Evolutionary conservation across 495 filamentous ascomycete species (phyloP).

Genomic region (Penicillium subrubescens): DNA sequence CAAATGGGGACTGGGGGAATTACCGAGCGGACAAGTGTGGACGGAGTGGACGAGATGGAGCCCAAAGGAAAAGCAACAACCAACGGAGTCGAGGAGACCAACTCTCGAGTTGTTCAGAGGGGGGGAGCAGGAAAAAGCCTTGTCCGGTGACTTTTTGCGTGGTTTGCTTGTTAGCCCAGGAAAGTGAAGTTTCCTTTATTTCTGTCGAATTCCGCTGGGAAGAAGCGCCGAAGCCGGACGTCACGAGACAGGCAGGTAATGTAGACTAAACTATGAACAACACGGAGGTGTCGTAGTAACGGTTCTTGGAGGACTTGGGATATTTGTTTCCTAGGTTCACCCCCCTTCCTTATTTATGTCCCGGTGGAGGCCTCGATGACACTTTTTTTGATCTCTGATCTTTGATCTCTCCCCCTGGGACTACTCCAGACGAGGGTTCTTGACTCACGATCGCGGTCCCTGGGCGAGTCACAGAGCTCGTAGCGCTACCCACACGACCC

Average conservation of each 20-base stretch:
- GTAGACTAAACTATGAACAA: constrained; percentile 1
- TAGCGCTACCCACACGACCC: constrained; percentile 21
- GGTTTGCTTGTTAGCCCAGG: too few relatives aligned
- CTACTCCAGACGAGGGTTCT: not conserved
- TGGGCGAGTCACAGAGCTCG: constrained; percentile 9
- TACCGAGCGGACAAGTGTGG: constrained; percentile 16
- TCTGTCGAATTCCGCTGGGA: constrained; percentile 24
- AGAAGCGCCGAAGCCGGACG: constrained; percentile 44
- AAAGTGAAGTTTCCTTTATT: constrained; percentile 6
- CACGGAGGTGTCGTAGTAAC: not conserved
- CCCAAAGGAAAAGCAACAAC: not conserved
- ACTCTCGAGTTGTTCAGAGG: too few relatives aligned
- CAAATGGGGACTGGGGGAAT: constrained; percentile 20
- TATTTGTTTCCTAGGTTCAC: not conserved
- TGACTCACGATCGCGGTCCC: constrained; percentile 4
- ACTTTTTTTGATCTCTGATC: not conserved
- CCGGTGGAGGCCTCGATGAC: not conserved
- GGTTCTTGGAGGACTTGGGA: not conserved
- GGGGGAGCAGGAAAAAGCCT: constrained; percentile 36
- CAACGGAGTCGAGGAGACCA: not conserved
- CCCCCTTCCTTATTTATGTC: not conserved
- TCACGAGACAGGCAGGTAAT: constrained; percentile 34
- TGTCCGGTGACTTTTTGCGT: constrained; percentile 26
- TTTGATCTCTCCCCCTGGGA: not conserved
- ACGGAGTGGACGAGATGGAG: not conserved